Evolutionary conservation across 1,284 basidiomycete genomes (phyloP), one percentile per base, ranked within the genome.

Genomic region (Ganoderma boninense): DNA sequence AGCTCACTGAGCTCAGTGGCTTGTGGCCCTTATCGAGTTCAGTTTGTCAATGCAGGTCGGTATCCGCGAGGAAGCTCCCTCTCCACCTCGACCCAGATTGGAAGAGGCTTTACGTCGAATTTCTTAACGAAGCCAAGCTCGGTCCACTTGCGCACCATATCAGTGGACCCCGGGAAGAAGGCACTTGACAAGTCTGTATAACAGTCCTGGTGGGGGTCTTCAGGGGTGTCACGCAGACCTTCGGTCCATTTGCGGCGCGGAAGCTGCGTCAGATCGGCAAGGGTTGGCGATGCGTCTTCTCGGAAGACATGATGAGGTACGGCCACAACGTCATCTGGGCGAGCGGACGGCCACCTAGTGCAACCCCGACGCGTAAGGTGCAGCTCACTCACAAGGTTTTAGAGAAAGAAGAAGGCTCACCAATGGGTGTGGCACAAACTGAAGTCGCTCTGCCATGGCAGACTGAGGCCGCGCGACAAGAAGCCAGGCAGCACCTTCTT

Each of bases 391-490:
- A 1, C 32, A 8, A 20, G 0, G 20, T 57, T 29, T 5, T 10
- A 13, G 5, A 32, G 0, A 32, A 32, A 4, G 32, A 32, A 32
- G 4, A 32, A 32, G 32, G 32, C 32, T 35, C 32, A 75, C 75
- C 75, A 76, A 32, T 72, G 66, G 10, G 72, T 73, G 46, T 72
- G 69, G 66, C 75, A 73, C 57, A 49, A 59, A 43, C 56, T 65
- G 59, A 75, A 76, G 54, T 76, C 73, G 60, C 70, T 73, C 70
- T 76, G 75, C 75, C 75, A 76, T 16, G 75, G 75, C 26, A 76
- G 46, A 60, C 73, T 72, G 18, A 74, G 70, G 6, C 71, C 73
- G 23, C 68, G 69, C 40, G 68, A 70, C 20, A 76, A 44, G 49
- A 66, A 56, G 20, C 75, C 75, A 0, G 75, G 71, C 7, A 49